phyloP scores from a whole-genome alignment of 345 rosid genomes.

The Eucalyptus dawsonii region DNA sequence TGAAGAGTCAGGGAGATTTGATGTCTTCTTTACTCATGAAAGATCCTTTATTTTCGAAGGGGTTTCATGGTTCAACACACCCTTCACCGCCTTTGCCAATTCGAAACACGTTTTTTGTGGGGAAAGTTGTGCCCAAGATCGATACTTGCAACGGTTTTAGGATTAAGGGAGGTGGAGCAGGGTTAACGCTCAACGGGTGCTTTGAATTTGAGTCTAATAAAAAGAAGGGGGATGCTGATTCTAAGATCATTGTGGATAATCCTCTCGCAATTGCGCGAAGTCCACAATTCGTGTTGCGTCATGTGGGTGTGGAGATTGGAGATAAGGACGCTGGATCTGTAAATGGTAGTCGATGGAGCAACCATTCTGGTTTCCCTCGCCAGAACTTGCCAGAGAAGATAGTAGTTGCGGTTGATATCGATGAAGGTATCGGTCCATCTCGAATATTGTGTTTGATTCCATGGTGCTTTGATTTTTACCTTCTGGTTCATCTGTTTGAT shows the following conservation, averaged over 20 bases:
- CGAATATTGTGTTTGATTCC: neutral
- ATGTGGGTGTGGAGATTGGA: constrained; percentile 20
- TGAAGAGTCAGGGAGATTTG: neutral
- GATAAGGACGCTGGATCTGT: constrained; percentile 27
- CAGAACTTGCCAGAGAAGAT: constrained; percentile 30
- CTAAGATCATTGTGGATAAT: neutral
- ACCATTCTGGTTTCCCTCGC: constrained; percentile 22
- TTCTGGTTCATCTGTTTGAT: neutral
- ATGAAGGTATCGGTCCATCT: constrained; percentile 50
- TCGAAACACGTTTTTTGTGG: neutral
- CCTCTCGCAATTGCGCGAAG: constrained; percentile 33
- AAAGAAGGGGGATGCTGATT: neutral
- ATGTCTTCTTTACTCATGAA: neutral
- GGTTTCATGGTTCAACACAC: neutral
- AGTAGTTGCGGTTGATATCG: constrained; percentile 89
- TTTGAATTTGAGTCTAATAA: neutral
- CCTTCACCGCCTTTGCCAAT: neutral
- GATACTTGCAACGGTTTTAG: constrained; percentile 1
- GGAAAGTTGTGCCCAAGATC: neutral
- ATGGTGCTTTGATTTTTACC: neutral
- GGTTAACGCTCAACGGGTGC: neutral
- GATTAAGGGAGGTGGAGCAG: neutral
- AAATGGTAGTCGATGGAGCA: constrained; percentile 33
- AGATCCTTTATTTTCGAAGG: neutral
- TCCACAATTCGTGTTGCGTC: constrained; percentile 15